Evolutionary conservation across 768 basidiomycete species (phyloP).

Genomic region (Tylopilus vinaceipallidus): DNA sequence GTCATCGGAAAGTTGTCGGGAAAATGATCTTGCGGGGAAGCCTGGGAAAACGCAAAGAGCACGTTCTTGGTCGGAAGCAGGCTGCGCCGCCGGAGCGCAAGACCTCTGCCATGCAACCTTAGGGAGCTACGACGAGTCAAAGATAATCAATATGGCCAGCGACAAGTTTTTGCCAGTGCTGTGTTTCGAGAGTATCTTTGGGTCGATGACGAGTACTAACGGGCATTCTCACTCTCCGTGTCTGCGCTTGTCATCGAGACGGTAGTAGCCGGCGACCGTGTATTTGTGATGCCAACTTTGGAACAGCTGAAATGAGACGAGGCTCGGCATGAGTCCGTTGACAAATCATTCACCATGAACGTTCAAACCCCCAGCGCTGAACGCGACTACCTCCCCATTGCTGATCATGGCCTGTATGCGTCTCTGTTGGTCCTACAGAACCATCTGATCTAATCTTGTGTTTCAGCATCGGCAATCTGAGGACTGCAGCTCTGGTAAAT

Average conservation of each 20-base stretch:
- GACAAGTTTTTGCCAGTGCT: too few relatives aligned
- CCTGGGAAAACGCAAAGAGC: conserved; percentile 2
- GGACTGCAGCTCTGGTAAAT: conserved; percentile 72
- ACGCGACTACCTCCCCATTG: conserved; percentile 70
- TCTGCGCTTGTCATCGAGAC: not conserved
- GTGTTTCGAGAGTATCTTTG: not conserved
- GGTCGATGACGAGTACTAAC: too few relatives aligned
- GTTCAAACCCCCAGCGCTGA: conserved; percentile 49
- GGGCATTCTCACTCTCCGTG: too few relatives aligned
- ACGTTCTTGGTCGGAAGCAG: not conserved
- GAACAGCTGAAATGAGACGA: not conserved
- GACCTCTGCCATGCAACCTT: not conserved
- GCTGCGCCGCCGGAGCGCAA: not conserved
- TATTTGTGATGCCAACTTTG: conserved; percentile 7
- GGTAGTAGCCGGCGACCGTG: conserved; percentile 2
- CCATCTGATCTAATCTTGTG: conserved; percentile 5
- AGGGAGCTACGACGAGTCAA: not conserved
- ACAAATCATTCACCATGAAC: conserved; percentile 38
- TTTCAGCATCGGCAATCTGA: conserved; percentile 75
- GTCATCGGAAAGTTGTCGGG: not conserved
- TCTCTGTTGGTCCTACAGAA: not conserved
- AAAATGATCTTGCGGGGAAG: not conserved
- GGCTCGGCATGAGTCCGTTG: not conserved
- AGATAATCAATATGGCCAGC: not conserved
- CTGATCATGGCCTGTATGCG: conserved; percentile 76